Base-by-base conservation (phyloP, 345 rosid genomes). In the Gossypium bickii region DNA sequence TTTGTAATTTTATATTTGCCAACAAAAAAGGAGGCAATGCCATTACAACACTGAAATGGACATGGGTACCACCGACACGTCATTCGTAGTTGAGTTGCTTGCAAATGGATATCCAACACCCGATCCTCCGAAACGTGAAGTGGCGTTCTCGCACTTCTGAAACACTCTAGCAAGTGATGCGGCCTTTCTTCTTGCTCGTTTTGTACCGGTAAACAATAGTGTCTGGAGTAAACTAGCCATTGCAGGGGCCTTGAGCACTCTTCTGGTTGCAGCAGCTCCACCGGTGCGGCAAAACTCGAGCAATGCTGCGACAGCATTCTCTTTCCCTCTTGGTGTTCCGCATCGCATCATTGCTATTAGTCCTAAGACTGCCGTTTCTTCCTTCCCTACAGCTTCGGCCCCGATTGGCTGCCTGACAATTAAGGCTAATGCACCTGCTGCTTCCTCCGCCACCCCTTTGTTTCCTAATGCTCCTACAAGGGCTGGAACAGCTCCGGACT, bases 321-420 rank as follows among this genome's bases (percentile, higher is more conserved):
- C 98, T 86, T 96, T 96, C 51, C 92, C 99, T 82, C 97, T 87
- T 1, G 97, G 88, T 5, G 94, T 96, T 66, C 99, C 97, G 18
- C 95, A 85, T 44, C 92, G 85, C 98, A 92, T 93, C 97, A 96
- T 87, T 27, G 86, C 84, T 51, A 90, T 77, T 74, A 96, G 78
- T 17, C 97, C 97, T 0, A 87, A 56, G 60, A 93, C 86, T 0
- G 93, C 92, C 18, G 74, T 82, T 38, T 90, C 97, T 73, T 96
- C 99, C 77, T 83, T 82, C 13, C 89, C 98, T 12, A 93, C 88
- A 0, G 90, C 97, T 71, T 86, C 89, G 0, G 92, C 93, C 24
- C 99, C 99, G 1, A 70, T 74, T 4, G 94, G 86, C 76, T 88
- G 97, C 82, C 95, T 88, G 27, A 96, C 95, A 53, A 96, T 78